Base-by-base conservation (phyloP, 176 grass and related monocot genomes). In the Tillandsia fasciculata region DNA sequence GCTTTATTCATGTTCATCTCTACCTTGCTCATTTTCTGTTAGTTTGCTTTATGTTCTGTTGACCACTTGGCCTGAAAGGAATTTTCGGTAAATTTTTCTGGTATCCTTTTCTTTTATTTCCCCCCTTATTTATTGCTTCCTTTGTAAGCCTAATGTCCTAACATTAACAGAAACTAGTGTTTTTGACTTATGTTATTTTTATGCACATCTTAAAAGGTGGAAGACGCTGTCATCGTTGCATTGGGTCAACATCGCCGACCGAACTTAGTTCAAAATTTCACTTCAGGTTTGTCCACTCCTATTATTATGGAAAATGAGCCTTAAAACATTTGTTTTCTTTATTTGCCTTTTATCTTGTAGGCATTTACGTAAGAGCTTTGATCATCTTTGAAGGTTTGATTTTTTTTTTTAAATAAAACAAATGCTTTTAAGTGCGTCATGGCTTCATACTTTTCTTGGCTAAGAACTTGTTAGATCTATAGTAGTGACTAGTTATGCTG, bases 141-240 rank as follows among this genome's bases (percentile, higher is more conserved):
- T 18, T 18, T 18, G 15, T 22, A 61, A 42, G 33, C 33, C 18
- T 23, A n/a, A 20, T 12, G 8, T 9, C 56, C 20, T 20, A 59
- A 22, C 20, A 59, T 59, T 20, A 9, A 18, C 17, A 15, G 22
- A 2, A 15, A n/a, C 15, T 61, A 20, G 15, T 23, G 56, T 18
- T 61, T 59, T 61, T 61, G 11, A 20, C 10, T 22, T 23, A 18
- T 10, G 6, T 18, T 61, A 61, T 61, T 10, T 61, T 61, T n/a
- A 20, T 61, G n/a, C 6, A 61, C 56, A 83, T 68, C 71, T 64
- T 73, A 75, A 48, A 78, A 99, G 95, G 95, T 94, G 66, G 95
- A 99, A 79, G 90, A 90, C 88, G 90, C 95, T 70, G 80, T 99
- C 76, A 84, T 94, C 56, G 74, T 99, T 90, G 86, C 95, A 65